Evolutionary conservation across 2,329 filamentous ascomycete species (phyloP), one percentile per base, ranked within the genome.

Genomic region (Xylariaceae sp.): DNA sequence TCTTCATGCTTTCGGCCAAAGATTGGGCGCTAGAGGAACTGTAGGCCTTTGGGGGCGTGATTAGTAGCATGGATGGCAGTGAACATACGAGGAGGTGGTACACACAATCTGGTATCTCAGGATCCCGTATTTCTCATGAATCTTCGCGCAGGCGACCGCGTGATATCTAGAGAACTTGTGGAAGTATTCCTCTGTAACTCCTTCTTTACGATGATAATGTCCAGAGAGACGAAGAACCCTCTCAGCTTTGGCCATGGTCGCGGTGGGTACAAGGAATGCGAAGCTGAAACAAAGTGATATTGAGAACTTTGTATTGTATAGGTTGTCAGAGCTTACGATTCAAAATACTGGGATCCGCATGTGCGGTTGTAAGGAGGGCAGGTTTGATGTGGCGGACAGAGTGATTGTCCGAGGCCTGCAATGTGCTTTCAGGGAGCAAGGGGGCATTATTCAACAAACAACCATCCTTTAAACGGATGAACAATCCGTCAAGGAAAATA

Each of bases 1-100:
- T 19, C 27, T 49, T 45, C 51, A 54, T 42, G 42, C 45, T 54
- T n/a, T 40, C 29, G 5, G 45, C 43, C 8, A 54, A 17, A 10
- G 14, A 42, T 19, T 44, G 42, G 6, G 45, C 40, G 38, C 16
- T 39, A 1, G 42, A 40, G 14, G 48, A 37, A 25, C 25, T 52
- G 41, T 38, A 54, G 2, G 49, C 51, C 51, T 54, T 34, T 7
- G 34, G 14, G 4, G 5, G 27, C 5, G 27, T 37, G 20, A 16
- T 17, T 14, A 22, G n/a, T n/a, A n/a, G 14, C 12, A n/a, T 4
- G 3, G 12, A 25, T 22, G 7, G 37, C 17, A 6, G 19, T 22
- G 37, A 22, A 14, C 7, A 25, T 8, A 5, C 19, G 17, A 22
- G 17, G 5, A 14, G 17, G 7, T 20, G 17, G 11, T 29, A 40